phyloP scores from a whole-genome alignment of 768 basidiomycete genomes.

The Pleurotus djamor region DNA sequence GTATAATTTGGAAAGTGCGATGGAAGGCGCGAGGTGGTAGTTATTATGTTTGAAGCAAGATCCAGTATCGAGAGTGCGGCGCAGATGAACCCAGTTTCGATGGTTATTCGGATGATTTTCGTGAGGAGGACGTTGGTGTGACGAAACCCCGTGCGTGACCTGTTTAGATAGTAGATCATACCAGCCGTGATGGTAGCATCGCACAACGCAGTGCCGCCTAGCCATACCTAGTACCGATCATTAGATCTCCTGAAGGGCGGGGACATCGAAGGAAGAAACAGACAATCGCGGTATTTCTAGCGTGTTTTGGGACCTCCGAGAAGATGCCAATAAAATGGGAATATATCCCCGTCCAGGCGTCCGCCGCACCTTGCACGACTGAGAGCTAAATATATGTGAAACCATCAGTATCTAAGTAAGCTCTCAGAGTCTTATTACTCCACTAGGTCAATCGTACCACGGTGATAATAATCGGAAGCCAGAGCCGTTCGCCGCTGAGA shows the following conservation, averaged over 20 bases:
- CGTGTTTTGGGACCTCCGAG: constrained; percentile 6
- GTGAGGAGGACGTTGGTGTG: constrained; percentile 14
- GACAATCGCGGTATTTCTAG: neutral
- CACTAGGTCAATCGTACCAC: constrained; percentile 1
- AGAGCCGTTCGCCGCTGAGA: neutral
- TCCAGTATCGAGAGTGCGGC: constrained; percentile 19
- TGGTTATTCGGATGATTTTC: constrained; percentile 17
- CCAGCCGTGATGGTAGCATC: constrained; percentile 17
- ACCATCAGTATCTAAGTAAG: neutral
- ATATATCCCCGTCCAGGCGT: constrained; percentile 10
- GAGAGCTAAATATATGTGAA: constrained; percentile 7
- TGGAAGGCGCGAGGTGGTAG: constrained; percentile 19
- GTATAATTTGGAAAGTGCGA: constrained; percentile 20
- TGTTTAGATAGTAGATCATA: constrained; percentile 19
- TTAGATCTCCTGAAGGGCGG: neutral
- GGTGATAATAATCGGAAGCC: constrained; percentile 5
- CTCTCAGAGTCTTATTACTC: too few relatives aligned
- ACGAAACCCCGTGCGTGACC: constrained; percentile 16
- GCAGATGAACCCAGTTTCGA: constrained; percentile 20
- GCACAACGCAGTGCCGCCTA: constrained; percentile 18
- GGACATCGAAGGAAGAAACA: neutral
- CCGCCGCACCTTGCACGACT: constrained; percentile 10
- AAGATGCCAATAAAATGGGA: constrained; percentile 9
- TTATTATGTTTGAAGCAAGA: constrained; percentile 16
- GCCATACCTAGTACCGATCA: constrained; percentile 13